These are phyloP conservation scores for Neurospora sp. DNA, from an alignment of 495 filamentous ascomycete species.

Conservation along the genomic window DNA sequence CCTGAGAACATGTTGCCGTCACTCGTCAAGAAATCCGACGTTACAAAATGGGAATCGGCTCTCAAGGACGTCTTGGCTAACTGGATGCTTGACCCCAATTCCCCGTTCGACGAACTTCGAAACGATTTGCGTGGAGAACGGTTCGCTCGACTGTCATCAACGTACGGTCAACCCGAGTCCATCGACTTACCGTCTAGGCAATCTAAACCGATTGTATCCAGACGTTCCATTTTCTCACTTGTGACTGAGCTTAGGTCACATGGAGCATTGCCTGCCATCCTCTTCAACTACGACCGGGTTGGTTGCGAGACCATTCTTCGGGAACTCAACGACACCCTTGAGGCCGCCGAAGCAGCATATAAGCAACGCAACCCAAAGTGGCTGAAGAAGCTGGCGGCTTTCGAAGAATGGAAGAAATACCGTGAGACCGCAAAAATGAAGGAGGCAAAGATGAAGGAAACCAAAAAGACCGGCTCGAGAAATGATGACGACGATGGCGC, in stretches of 20 bases:
- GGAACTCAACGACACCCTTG: slow-evolving; percentile 38
- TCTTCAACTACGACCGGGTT: slow-evolving; percentile 66
- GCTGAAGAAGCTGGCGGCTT: slow-evolving; percentile 44
- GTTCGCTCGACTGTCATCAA: neutral
- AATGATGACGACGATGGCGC: slow-evolving; percentile 3
- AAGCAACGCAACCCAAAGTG: slow-evolving; percentile 47
- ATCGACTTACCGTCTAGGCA: neutral
- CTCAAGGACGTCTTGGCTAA: slow-evolving; percentile 48
- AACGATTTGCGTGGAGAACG: slow-evolving; percentile 23
- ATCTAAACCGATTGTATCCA: slow-evolving; percentile 2
- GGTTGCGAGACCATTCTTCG: slow-evolving; percentile 49
- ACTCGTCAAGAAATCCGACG: slow-evolving; percentile 47
- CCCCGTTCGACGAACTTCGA: slow-evolving; percentile 52
- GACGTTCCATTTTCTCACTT: slow-evolving; percentile 44
- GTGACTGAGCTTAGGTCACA: slow-evolving; percentile 50
- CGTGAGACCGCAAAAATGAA: slow-evolving; percentile 25
- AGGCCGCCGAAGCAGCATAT: slow-evolving; percentile 43
- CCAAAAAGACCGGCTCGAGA: slow-evolving; percentile 24
- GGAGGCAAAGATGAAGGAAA: slow-evolving; percentile 24
- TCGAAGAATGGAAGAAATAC: slow-evolving; percentile 40
- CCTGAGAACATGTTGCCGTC: slow-evolving; percentile 33
- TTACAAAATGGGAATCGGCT: slow-evolving; percentile 51
- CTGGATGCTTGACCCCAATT: slow-evolving; percentile 51
- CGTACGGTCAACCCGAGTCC: neutral
- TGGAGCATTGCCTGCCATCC: slow-evolving; percentile 58